Evolutionary conservation across 371 early-diverging fungal species (phyloP).

Genomic region (Mortierella polycephala): DNA sequence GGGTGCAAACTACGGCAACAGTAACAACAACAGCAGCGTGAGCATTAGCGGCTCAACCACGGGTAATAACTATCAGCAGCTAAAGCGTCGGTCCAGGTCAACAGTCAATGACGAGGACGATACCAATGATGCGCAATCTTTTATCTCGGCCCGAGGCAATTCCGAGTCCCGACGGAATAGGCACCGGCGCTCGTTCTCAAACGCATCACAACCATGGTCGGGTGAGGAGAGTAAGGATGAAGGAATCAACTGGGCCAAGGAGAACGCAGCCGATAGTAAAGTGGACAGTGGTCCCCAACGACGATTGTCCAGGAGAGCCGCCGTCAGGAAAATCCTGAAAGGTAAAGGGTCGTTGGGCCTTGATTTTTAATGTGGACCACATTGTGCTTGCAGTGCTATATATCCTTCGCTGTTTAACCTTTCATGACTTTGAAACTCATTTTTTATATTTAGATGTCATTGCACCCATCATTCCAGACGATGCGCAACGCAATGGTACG

Average conservation of each 20-base stretch:
- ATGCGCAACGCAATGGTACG: constrained; percentile 23
- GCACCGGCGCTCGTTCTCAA: constrained; percentile 22
- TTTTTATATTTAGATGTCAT: constrained; percentile 17
- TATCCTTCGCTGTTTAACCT: neutral
- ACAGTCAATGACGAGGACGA: constrained; percentile 32
- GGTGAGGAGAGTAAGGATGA: constrained; percentile 12
- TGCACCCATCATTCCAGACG: constrained; percentile 14
- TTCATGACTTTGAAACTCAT: neutral
- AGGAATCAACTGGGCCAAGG: constrained; percentile 13
- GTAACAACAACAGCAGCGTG: neutral
- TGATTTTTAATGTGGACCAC: neutral
- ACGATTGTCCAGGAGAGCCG: constrained; percentile 13
- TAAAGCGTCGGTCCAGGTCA: constrained; percentile 20
- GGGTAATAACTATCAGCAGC: constrained; percentile 19
- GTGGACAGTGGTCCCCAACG: constrained; percentile 2
- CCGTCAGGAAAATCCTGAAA: constrained; percentile 22
- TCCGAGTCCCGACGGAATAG: constrained; percentile 33
- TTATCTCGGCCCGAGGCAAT: constrained; percentile 32
- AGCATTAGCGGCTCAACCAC: neutral
- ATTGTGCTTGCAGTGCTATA: neutral
- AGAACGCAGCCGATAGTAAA: constrained; percentile 5
- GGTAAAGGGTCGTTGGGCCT: neutral
- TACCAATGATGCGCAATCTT: constrained; percentile 40
- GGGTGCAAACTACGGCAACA: constrained; percentile 5
- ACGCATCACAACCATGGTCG: constrained; percentile 25